These are phyloP conservation scores for Aristolochia contorta DNA, from an alignment of 164 flowering plant species.

Conservation along the genomic window DNA sequence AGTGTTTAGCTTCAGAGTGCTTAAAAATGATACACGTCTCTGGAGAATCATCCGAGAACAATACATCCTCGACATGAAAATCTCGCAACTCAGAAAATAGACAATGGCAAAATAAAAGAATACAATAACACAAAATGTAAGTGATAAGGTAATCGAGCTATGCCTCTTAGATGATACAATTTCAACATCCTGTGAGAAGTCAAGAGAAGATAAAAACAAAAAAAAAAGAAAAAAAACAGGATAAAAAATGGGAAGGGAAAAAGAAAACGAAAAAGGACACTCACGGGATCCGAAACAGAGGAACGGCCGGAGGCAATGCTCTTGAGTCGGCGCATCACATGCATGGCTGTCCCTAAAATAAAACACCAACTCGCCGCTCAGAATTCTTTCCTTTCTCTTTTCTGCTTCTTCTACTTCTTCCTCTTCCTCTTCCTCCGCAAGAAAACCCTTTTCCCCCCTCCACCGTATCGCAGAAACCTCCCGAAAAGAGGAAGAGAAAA, in stretches of 20 bases:
- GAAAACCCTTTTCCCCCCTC: background rate
- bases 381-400: background rate
- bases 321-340: conserved; percentile 83
- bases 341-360: conserved; percentile 25
- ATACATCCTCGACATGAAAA: too few species aligned
- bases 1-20: too few species aligned
- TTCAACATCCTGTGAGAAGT: background rate
- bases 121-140: too few species aligned
- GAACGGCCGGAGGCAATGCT: conserved; percentile 92
- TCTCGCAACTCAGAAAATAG: too few species aligned
- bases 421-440: background rate
- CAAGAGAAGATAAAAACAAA: background rate
- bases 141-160: background rate
- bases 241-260: background rate
- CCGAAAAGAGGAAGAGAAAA: background rate
- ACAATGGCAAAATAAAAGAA: too few species aligned
- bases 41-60: too few species aligned
- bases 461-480: background rate
- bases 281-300: conserved; percentile 82
- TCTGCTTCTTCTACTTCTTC: background rate
- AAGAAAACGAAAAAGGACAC: conserved; percentile 3
- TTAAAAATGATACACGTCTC: too few species aligned
- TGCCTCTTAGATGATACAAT: background rate
- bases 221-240: background rate
- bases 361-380: background rate